Conservation (phyloP, 305 asterid genomes). For the Ajuga reptans region DNA sequence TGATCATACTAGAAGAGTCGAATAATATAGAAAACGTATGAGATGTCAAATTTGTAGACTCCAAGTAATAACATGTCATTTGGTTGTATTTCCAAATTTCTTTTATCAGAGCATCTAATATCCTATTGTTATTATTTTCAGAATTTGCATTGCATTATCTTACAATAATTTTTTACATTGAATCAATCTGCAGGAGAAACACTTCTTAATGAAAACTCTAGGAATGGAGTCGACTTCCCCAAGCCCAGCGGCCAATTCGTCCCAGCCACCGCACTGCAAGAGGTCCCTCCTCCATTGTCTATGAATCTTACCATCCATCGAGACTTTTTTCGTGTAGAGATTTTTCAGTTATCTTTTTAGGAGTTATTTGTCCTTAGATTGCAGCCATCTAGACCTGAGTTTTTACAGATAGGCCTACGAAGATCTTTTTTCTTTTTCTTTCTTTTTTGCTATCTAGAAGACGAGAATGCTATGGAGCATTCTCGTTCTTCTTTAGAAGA, state of each 20-base stretch:
- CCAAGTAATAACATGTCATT: too few species aligned
- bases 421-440: conserved; percentile 37
- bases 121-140: not conserved
- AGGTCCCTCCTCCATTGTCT: conserved; percentile 87
- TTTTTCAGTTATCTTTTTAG: conserved; percentile 28
- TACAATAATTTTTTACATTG: not conserved
- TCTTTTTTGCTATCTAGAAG: conserved; percentile 27
- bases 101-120: too few species aligned
- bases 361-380: conserved; percentile 33
- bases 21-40: too few species aligned
- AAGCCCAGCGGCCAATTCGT: conserved; percentile 33
- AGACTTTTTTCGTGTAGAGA: conserved; percentile 29
- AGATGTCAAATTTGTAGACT: too few species aligned
- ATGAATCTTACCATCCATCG: conserved; percentile 30
- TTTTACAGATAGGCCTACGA: conserved; percentile 50
- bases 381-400: conserved; percentile 58
- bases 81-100: too few species aligned
- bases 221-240: conserved; percentile 64
- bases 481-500: conserved; percentile 32
- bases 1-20: too few species aligned
- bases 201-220: conserved; percentile 74
- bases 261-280: conserved; percentile 82
- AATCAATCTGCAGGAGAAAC: conserved; percentile 65
- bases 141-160: not conserved
- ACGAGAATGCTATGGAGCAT: conserved; percentile 42